phyloP scores from a whole-genome alignment of 1,139 yeast genomes.

The Candida mesenterica region DNA sequence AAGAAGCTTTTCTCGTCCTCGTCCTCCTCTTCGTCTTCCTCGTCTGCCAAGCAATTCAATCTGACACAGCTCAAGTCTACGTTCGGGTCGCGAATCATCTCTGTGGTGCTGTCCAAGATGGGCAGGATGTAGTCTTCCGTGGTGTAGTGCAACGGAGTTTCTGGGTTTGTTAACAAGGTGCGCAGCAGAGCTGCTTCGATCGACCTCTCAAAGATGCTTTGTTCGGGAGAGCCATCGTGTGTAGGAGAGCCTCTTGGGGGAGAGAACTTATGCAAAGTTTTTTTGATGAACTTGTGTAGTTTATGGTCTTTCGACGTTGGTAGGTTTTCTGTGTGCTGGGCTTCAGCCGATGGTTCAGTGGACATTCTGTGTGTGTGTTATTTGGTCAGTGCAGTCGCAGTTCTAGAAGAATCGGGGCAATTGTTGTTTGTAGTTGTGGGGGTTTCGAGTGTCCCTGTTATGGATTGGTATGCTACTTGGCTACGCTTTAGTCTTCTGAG shows the following conservation, averaged over 20 bases:
- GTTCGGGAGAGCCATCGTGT: constrained; percentile 1
- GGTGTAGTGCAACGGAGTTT: constrained; percentile 26
- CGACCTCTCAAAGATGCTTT: constrained; percentile 17
- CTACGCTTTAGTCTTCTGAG: no score
- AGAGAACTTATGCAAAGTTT: constrained; percentile 13
- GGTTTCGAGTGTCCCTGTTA: no score
- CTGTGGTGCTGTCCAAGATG: constrained; percentile 32
- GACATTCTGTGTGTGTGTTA: neutral
- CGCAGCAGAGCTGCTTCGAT: constrained; percentile 13
- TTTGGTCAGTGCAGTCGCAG: neutral
- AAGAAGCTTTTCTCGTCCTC: constrained; percentile 4
- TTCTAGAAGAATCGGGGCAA: no score
- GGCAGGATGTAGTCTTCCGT: constrained; percentile 33
- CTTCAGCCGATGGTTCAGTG: neutral
- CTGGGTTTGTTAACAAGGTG: constrained; percentile 15
- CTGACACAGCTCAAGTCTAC: constrained; percentile 26
- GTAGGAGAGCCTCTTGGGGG: constrained; percentile 6
- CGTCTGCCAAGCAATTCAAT: constrained; percentile 27
- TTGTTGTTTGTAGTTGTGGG: no score
- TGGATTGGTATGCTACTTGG: no score
- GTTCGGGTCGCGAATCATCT: constrained; percentile 28
- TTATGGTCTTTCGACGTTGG: constrained; percentile 7
- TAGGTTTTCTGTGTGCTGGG: neutral
- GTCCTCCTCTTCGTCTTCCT: constrained; percentile 10
- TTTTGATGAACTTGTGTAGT: constrained; percentile 15